Base-by-base conservation (phyloP, 176 grass and related monocot genomes). In the Cenchrus fungigraminus region DNA sequence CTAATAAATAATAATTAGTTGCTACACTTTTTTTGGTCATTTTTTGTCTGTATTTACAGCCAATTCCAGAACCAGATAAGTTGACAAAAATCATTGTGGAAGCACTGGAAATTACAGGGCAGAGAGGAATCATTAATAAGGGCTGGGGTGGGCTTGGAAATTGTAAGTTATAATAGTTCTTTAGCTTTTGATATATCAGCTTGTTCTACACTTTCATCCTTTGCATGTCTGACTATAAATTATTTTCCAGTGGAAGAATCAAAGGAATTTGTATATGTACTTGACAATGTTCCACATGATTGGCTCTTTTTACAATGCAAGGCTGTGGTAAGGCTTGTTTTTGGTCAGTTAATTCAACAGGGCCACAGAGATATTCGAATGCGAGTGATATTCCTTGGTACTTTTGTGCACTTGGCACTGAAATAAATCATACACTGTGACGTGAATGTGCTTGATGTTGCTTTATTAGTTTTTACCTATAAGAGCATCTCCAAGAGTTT, bases 271-370 rank as follows among this genome's bases (percentile, higher is more conserved):
- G 89, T 97, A 12, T 93, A 93, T 60, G 68, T 97, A 77, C 56
- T 97, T 79, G 94, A 93, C 61, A 97, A 93, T 70, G 74, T 93
- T 82, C 91, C 94, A 65, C 94, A 97, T 78, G 94, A 97, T 62
- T 97, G 91, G 94, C 91, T 97, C 12, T 97, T 97, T 85, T 82
- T 93, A 78, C 94, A 97, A 58, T 97, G 91, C 69, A 97, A 97
- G 73, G 94, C 91, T 85, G 94, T 93, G 94, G 94, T 97, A 89
- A 82, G 89, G 15, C 12, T 4, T 86, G 6, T 50, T 70, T 40
- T 15, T 50, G 28, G 11, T 62, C 1, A 13, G 59, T 42, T 32
- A 44, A 49, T 73, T 75, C 1, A 64, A 73, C 7, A 55, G 8
- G 28, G 13, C 1, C 50, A 73, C 19, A 43, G 4, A 55, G 13